A percentile compares a stretch with the other conserved stretches of the same genome.
Evolutionary conservation across 1,284 basidiomycete species (phyloP).

Genomic region (Pseudozyma sp.): DNA sequence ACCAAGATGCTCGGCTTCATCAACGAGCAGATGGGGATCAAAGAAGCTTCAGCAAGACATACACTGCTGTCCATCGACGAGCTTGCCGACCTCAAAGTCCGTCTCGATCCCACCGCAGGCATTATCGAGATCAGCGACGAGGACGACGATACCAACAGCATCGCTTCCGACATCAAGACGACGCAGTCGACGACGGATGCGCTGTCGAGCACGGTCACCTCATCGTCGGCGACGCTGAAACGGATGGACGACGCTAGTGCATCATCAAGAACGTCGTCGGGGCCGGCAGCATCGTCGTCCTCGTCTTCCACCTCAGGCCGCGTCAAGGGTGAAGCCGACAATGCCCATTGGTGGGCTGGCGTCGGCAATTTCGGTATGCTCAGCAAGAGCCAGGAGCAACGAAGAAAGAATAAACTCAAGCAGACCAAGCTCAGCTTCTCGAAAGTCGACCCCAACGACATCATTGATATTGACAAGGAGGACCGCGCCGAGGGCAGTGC

Average conservation of each 20-base stretch:
- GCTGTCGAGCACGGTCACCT: background rate
- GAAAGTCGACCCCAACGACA: constrained; percentile 37
- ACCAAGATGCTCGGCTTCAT: constrained; percentile 60
- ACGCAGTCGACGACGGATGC: constrained; percentile 11
- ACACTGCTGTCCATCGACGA: constrained; percentile 59
- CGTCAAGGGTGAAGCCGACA: constrained; percentile 20
- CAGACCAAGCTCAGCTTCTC: constrained; percentile 58
- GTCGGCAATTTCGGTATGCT: constrained; percentile 39
- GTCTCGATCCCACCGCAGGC: constrained; percentile 34
- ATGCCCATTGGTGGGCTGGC: constrained; percentile 49
- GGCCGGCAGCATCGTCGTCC: constrained; percentile 2
- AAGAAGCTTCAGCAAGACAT: constrained; percentile 43
- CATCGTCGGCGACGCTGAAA: constrained; percentile 11
- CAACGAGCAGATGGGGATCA: constrained; percentile 58
- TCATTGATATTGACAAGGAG: constrained; percentile 51
- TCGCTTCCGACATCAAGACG: constrained; percentile 25
- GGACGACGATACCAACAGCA: constrained; percentile 39
- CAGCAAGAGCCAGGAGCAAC: constrained; percentile 34
- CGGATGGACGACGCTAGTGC: constrained; percentile 3
- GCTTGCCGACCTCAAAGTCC: constrained; percentile 57
- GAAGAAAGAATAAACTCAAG: constrained; percentile 45
- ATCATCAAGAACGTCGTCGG: background rate
- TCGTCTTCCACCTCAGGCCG: constrained; percentile 3
- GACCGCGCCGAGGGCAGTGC: constrained; percentile 5
- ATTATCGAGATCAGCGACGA: constrained; percentile 49